These are phyloP conservation scores for Phytophthora uliginosa DNA, from an alignment of 352 stramenopile genomes.

Conservation along the genomic window DNA sequence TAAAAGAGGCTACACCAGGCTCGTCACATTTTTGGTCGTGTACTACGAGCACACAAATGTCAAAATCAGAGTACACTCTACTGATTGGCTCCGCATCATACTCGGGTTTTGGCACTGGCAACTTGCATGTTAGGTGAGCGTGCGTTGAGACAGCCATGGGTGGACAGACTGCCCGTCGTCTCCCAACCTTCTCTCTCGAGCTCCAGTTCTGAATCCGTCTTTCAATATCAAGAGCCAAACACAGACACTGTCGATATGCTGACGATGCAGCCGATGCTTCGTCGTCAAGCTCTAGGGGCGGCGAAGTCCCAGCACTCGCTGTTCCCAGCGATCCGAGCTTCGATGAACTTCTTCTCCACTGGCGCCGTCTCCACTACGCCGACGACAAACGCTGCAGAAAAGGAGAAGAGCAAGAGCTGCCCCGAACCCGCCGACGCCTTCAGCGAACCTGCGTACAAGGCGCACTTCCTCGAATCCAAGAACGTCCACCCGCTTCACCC, in stretches of 20 bases:
- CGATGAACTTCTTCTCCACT: slow-evolving; percentile 28
- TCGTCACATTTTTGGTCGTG: too few relatives aligned
- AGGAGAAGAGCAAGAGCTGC: not conserved
- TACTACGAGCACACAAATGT: too few relatives aligned
- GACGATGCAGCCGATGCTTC: slow-evolving; percentile 9
- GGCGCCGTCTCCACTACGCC: not conserved
- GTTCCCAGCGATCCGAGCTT: slow-evolving; percentile 2
- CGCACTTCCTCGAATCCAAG: slow-evolving; percentile 41
- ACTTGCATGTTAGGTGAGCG: not conserved
- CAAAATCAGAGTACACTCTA: not conserved
- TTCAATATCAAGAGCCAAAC: not conserved
- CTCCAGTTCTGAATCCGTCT: not conserved
- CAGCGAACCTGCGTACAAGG: slow-evolving; percentile 32
- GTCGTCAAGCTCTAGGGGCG: slow-evolving; percentile 5
- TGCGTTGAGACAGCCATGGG: not conserved
- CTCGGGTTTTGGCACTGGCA: not conserved
- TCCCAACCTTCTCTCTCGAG: not conserved
- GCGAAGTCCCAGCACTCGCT: slow-evolving; percentile 15
- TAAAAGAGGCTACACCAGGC: too few relatives aligned
- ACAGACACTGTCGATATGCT: not conserved
- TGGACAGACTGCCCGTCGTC: not conserved
- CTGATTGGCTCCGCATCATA: too few relatives aligned
- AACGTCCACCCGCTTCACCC: slow-evolving; percentile 22
- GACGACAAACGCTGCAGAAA: not conserved
- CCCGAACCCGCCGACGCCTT: slow-evolving; percentile 21